Percentiles rank a stretch among this genome's conserved stretches.
phyloP scores from a whole-genome alignment of 176 grass and related monocot species.

The Eremochloa ophiuroides region DNA sequence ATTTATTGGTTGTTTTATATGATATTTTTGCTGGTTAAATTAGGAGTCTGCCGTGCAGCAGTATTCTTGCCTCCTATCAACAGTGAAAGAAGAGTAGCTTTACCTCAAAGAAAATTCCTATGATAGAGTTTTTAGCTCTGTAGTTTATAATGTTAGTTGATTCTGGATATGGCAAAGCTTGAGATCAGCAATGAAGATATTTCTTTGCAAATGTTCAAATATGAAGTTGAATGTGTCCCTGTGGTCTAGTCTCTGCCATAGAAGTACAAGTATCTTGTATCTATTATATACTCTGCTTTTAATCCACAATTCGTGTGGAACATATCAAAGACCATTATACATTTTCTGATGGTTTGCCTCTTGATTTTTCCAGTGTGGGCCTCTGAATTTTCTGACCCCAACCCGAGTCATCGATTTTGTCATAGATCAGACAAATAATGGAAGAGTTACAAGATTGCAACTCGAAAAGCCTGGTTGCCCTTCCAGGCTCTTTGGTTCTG shows the following conservation, averaged over 20 bases:
- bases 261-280: not conserved
- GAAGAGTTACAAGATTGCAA: conserved; percentile 53
- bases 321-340: not conserved
- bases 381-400: conserved; percentile 2
- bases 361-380: conserved; percentile 27
- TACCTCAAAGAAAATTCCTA: not conserved
- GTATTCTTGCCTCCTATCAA: not conserved
- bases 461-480: conserved; percentile 45
- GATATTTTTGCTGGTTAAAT: not conserved
- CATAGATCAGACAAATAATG: conserved; percentile 30
- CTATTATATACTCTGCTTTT: not conserved
- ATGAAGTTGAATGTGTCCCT: not conserved
- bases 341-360: not conserved
- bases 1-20: not conserved
- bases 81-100: not conserved
- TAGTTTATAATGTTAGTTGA: not conserved
- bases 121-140: not conserved
- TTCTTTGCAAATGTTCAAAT: not conserved
- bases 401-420: conserved; percentile 7
- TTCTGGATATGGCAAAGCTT: not conserved
- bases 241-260: not conserved
- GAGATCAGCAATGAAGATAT: not conserved
- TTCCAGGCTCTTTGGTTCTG: conserved; percentile 50
- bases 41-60: not conserved
- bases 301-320: not conserved